phyloP scores from a whole-genome alignment of 441 rosid species.

The Isatis lusitanica region DNA sequence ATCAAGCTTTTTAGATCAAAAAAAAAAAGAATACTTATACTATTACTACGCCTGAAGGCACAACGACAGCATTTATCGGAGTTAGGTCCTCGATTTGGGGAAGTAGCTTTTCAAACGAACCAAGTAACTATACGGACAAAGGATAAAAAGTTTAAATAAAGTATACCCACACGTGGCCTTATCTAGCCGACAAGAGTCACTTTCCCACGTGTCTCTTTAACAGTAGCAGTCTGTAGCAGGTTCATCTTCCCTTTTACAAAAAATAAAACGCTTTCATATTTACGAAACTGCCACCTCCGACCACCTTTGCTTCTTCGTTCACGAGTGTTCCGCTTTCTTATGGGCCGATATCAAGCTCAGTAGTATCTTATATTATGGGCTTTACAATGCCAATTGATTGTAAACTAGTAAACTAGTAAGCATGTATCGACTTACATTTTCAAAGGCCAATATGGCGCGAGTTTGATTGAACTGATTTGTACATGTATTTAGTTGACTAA shows the following conservation, averaged over 20 bases:
- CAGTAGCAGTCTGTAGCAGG: constrained; percentile 10
- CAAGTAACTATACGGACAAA: constrained; percentile 21
- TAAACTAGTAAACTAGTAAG: constrained; percentile 5
- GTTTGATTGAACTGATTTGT: not conserved
- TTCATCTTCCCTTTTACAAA: not conserved
- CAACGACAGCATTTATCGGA: constrained; percentile 13
- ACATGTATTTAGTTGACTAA: not conserved
- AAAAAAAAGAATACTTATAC: not conserved
- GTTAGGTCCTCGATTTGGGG: constrained; percentile 32
- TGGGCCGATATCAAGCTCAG: not conserved
- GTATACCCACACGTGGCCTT: constrained; percentile 11
- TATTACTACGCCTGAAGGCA: not conserved
- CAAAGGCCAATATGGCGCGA: not conserved
- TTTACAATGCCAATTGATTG: not conserved
- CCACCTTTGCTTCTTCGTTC: not conserved
- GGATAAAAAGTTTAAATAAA: constrained; percentile 6
- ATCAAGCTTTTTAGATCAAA: no score
- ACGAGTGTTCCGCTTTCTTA: not conserved
- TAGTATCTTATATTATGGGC: not conserved
- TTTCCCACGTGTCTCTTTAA: constrained; percentile 15
- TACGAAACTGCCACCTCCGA: not conserved
- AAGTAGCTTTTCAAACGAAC: constrained; percentile 26
- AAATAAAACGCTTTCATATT: not conserved
- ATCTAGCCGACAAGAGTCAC: constrained; percentile 28
- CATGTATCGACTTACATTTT: not conserved